phyloP scores from a whole-genome alignment of 768 basidiomycete species.

The Rhodosporidiobolus odoratus region DNA sequence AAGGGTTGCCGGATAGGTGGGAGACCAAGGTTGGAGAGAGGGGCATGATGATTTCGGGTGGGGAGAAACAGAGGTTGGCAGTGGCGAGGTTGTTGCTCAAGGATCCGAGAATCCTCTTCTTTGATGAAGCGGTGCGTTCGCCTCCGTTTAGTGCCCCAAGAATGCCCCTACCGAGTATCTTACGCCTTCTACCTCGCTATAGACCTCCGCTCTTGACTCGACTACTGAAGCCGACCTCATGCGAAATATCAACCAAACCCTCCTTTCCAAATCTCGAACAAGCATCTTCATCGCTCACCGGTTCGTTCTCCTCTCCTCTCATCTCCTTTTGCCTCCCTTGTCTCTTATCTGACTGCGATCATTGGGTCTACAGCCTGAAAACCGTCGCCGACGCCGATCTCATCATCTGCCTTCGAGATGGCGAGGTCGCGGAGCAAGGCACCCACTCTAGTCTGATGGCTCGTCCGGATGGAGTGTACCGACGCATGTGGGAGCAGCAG shows the following conservation, averaged over 20 bases:
- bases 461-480: conserved; percentile 53
- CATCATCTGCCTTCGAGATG: conserved; percentile 90
- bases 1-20: conserved; percentile 77
- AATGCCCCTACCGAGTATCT: too few species aligned
- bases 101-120: conserved; percentile 92
- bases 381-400: conserved; percentile 83
- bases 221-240: conserved; percentile 92
- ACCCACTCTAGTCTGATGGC: conserved; percentile 80
- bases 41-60: conserved; percentile 95
- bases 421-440: conserved; percentile 83
- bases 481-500: conserved; percentile 38
- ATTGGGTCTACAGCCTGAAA: conserved; percentile 52
- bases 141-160: not conserved
- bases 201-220: conserved; percentile 94
- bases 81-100: conserved; percentile 88
- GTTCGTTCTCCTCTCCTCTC: conserved; percentile 26
- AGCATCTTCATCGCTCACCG: conserved; percentile 96
- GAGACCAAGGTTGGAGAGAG: conserved; percentile 88
- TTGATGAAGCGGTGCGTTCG: conserved; percentile 84
- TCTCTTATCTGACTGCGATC: not conserved
- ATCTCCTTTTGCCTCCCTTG: not conserved
- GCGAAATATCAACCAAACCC: conserved; percentile 77
- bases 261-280: conserved; percentile 73
- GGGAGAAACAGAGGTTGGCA: conserved; percentile 94
- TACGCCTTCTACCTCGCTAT: not conserved